phyloP scores from a whole-genome alignment of 2,329 filamentous ascomycete species.

The Pseudohalonectria lignicola region DNA sequence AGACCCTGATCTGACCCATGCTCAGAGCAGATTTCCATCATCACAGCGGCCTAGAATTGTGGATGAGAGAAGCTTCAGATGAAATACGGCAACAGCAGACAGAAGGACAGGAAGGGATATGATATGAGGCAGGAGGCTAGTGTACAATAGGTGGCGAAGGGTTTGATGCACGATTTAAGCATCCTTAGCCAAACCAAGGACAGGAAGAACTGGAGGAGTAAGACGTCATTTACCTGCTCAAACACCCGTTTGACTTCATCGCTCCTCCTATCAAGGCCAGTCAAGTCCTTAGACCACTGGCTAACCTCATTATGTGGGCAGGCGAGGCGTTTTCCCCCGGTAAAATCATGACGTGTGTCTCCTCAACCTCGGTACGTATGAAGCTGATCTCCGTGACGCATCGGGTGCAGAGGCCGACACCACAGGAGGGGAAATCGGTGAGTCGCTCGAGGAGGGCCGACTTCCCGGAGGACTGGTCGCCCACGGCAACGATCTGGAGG shows the following conservation, averaged over 20 bases:
- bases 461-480: slow-evolving; percentile 79
- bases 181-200: too few species aligned
- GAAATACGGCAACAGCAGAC: too few species aligned
- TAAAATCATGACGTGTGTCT: slow-evolving; percentile 14
- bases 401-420: slow-evolving; percentile 31
- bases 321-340: slow-evolving; percentile 1
- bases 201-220: too few species aligned
- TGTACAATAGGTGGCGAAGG: too few species aligned
- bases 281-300: slow-evolving; percentile 21
- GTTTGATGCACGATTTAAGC: too few species aligned
- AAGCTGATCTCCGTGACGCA: slow-evolving; percentile 35
- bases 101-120: too few species aligned
- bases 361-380: slow-evolving; percentile 13
- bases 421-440: slow-evolving; percentile 34
- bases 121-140: too few species aligned
- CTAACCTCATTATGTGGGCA: background rate
- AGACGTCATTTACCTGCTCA: too few species aligned
- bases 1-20: background rate
- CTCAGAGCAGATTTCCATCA: background rate
- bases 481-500: slow-evolving; percentile 76
- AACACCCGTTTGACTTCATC: slow-evolving; percentile 23
- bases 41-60: too few species aligned
- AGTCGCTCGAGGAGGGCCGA: slow-evolving; percentile 70
- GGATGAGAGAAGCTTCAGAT: too few species aligned
- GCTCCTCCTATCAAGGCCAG: slow-evolving; percentile 13